Percentiles rank a stretch among this genome's conserved stretches.
Conservation (phyloP, 352 stramenopile species). For the Pythium utonaiense region DNA sequence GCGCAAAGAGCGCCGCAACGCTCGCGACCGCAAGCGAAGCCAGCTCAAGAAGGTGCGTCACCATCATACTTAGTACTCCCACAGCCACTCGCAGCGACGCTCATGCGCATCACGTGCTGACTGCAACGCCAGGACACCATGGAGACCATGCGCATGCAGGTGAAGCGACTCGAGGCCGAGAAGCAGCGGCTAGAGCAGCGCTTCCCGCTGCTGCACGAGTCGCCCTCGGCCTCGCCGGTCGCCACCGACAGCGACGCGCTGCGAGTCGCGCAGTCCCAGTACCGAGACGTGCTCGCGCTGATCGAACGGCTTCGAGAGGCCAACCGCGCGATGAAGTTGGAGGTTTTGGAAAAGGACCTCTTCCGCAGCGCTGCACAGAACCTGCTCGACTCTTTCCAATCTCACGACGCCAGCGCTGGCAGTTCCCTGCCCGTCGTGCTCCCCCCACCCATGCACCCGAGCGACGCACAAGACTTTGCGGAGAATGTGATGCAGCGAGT, state of each 20-base stretch:
- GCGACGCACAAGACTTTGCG: conserved; percentile 27
- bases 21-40: conserved; percentile 53
- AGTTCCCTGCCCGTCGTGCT: background rate
- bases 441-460: conserved; percentile 25
- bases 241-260: background rate
- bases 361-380: conserved; percentile 52
- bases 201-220: background rate
- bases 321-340: conserved; percentile 38
- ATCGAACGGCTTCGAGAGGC: conserved; percentile 43
- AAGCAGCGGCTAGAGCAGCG: conserved; percentile 36
- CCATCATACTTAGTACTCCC: too few species aligned
- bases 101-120: background rate
- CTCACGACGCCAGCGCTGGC: background rate
- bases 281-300: conserved; percentile 37
- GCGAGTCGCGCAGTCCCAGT: conserved; percentile 27
- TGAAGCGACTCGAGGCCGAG: conserved; percentile 40
- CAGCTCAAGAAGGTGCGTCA: conserved; percentile 43
- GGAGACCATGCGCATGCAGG: conserved; percentile 39
- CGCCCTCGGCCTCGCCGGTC: conserved; percentile 8
- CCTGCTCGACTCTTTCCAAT: conserved; percentile 42
- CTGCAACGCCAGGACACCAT: conserved; percentile 35
- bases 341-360: conserved; percentile 45
- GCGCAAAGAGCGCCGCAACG: conserved; percentile 37
- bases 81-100: background rate
- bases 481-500: conserved; percentile 31